Base-by-base conservation (phyloP, 2,329 filamentous ascomycete genomes). In the Diatrype stigma region DNA sequence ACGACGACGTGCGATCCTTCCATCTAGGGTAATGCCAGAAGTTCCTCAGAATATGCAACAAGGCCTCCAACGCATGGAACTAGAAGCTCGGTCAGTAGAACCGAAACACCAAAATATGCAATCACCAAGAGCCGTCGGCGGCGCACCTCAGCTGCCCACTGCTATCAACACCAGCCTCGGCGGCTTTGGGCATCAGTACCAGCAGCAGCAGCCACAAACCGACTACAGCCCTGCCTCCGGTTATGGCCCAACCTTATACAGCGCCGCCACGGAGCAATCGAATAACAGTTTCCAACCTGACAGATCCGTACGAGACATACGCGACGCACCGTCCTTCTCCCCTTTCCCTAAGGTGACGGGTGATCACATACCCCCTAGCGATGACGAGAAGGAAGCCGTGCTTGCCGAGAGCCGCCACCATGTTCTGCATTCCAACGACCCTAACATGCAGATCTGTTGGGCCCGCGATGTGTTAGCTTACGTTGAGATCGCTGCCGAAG, bases 21-120 rank as follows among this genome's bases (percentile, higher is more conserved):
- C 57, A 67, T 60, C 70, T n/a, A 96, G 90, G 76, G 84, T 95
- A 65, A 96, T 93, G 85, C 89, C 90, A 68, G 91, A 96, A 78
- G 91, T 96, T 59, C 90, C 93, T 60, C 89, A 93, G 72, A 93
- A 96, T 73, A 96, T 99, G 83, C 91, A 96, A 74, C 87, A 96
- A 65, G 93, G 89, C 72, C 82, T 99, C 59, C 89, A 93, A 64
- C 86, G 92, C 70, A 84, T 99, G 75, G 92, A 96, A 77, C 79
- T 91, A 54, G 86, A 91, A 75, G 87, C 87, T 54, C 73, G 70
- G 74, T 80, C 75, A 71, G 72, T 71, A 64, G 71, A 66, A 45
- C 59, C 60, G 35, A 61, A 63, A 63, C 67, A 67, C 60, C 60
- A 55, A 57, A 63, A 60, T 58, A 62, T 56, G 59, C 48, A 19